Evolutionary conservation across 768 basidiomycete genomes (phyloP), one percentile per base, ranked within the genome.

Genomic region (Scleroderma citrinum): DNA sequence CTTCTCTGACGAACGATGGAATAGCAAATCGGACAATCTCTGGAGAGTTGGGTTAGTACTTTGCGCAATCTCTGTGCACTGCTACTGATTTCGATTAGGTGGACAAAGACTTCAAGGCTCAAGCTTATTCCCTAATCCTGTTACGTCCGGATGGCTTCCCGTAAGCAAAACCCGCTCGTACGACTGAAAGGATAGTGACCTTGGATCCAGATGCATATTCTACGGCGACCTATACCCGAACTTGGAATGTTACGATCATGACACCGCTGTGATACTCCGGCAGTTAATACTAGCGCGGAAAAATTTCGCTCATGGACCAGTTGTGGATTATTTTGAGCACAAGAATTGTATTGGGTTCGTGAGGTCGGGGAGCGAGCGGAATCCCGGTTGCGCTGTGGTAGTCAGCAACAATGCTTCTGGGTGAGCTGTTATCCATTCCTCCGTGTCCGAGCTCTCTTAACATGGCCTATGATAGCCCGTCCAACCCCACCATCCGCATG

Each of bases 221-320:
- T 91, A 90, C 53, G 89, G 87, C 6, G 89, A 92, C 63, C 59
- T 91, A 14, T 89, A 87, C 57, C 84, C 81, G 0, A 85, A 87
- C 56, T 56, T 67, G 36, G 84, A 85, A 62, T 81, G 83, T 52
- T 87, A 80, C 59, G 73, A 82, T 53, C 74, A 74, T 51, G 60
- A 62, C 14, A 72, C 75, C 7, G 74, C 83, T 8, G 62, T 59
- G 29, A 76, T 76, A 39, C 71, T 92, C 43, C 70, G 59, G 40
- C 58, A 71, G 20, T 66, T 92, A 40, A 76, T 92, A 17, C 63
- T 72, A 37, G 78, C 73, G 29, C 84, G 90, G 56, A 79, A 77
- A 69, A 66, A 59, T 45, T 85, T 75, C 56, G 87, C 87, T 2
- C 81, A 88, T 56, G 90, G 89, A 6, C 54, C 64, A 11, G 76